Evolutionary conservation across 2,329 filamentous ascomycete species (phyloP).

Genomic region (Huntiella omanensis): DNA sequence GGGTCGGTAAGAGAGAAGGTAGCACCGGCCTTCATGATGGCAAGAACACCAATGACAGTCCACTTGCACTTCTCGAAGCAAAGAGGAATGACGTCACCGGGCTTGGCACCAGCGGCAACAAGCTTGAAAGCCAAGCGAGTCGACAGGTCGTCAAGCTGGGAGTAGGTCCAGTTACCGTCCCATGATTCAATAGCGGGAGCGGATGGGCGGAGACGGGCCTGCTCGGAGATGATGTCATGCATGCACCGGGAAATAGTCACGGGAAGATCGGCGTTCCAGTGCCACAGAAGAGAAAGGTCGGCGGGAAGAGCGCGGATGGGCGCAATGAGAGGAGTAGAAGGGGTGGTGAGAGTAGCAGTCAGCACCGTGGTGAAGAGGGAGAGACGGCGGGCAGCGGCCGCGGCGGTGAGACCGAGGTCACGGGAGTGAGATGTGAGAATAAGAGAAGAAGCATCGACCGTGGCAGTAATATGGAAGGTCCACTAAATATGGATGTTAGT

Average conservation of each 20-base stretch:
- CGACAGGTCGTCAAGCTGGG: slow-evolving; percentile 24
- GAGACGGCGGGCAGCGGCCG: slow-evolving; percentile 12
- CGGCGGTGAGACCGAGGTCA: slow-evolving; percentile 11
- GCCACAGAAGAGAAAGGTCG: slow-evolving; percentile 27
- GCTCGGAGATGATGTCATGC: slow-evolving; percentile 27
- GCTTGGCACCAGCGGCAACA: slow-evolving; percentile 18
- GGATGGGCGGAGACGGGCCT: slow-evolving; percentile 20
- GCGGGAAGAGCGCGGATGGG: slow-evolving; percentile 12
- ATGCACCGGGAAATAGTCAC: slow-evolving; percentile 24
- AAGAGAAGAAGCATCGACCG: slow-evolving; percentile 10
- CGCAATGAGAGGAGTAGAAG: slow-evolving; percentile 2
- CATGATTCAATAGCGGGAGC: slow-evolving; percentile 28
- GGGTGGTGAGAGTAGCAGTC: slow-evolving; percentile 10
- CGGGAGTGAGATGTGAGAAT: slow-evolving; percentile 13
- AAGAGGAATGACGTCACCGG: slow-evolving; percentile 27
- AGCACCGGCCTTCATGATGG: slow-evolving; percentile 29
- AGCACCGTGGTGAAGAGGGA: slow-evolving; percentile 13
- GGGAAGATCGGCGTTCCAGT: slow-evolving; percentile 26
- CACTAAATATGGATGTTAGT: slow-evolving; percentile 10
- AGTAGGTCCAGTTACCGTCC: slow-evolving; percentile 30
- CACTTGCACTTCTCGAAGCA: slow-evolving; percentile 31
- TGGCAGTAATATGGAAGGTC: slow-evolving; percentile 14
- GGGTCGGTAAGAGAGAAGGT: slow-evolving; percentile 29
- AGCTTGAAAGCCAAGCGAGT: slow-evolving; percentile 24
- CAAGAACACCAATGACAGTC: slow-evolving; percentile 26